phyloP scores from a whole-genome alignment of 805 yeast species.

The Metschnikowia cubensis region DNA sequence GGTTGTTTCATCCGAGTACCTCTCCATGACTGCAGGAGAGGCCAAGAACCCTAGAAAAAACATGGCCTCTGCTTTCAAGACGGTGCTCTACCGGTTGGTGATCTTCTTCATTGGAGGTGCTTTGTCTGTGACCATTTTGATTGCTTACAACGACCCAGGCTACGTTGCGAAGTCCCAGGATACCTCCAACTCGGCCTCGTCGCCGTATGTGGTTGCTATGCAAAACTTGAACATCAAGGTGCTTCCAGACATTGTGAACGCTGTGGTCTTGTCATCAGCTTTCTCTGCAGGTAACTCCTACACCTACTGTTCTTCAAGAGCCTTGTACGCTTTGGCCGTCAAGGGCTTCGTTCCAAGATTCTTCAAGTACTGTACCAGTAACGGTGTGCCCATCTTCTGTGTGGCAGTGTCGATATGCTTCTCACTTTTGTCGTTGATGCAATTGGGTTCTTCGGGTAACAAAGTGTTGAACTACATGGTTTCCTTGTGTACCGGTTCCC shows the following conservation, averaged over 20 bases:
- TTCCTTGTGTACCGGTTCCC: conserved; percentile 21
- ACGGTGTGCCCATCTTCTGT: conserved; percentile 20
- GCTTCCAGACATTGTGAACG: conserved; percentile 20
- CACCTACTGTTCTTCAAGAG: conserved; percentile 20
- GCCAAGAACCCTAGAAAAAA: conserved; percentile 39
- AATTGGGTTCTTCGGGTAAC: conserved; percentile 15
- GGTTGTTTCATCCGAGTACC: conserved; percentile 43
- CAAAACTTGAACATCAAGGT: conserved; percentile 17
- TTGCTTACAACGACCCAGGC: conserved; percentile 19
- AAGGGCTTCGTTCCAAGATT: conserved; percentile 19
- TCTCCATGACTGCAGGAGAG: conserved; percentile 44
- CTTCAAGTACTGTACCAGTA: conserved; percentile 15
- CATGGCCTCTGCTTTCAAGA: conserved; percentile 38
- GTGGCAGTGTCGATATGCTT: conserved; percentile 18
- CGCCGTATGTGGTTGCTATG: conserved; percentile 23
- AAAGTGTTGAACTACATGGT: conserved; percentile 20
- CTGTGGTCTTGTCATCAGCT: conserved; percentile 16
- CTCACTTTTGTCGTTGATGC: conserved; percentile 20
- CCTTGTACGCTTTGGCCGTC: conserved; percentile 17
- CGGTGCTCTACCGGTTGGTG: conserved; percentile 41
- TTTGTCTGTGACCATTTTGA: conserved; percentile 37
- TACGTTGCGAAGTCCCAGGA: conserved; percentile 13
- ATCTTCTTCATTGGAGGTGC: conserved; percentile 45
- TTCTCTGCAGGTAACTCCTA: conserved; percentile 21
- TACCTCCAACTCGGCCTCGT: conserved; percentile 19